Evolutionary conservation across 768 basidiomycete species (phyloP), one percentile per base, ranked within the genome.

Genomic region (Suillus americanus): DNA sequence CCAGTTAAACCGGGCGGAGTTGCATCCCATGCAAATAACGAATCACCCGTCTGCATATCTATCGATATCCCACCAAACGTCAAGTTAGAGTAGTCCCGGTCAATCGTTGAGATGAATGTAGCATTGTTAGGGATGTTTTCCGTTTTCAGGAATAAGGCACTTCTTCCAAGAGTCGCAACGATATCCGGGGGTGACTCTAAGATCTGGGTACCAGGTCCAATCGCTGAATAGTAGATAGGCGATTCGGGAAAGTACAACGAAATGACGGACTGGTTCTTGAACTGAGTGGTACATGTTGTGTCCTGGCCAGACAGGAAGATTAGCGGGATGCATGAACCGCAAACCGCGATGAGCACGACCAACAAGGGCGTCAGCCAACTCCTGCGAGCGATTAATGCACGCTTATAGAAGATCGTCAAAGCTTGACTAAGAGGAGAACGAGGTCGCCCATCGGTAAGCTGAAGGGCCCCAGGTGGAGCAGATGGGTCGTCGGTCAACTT

Each of bases 11-110:
- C 86, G 6, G 89, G 87, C 7, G 87, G 78, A 1, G 80, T 76
- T 2, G 86, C 88, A 72, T 92, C 88, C 89, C 90, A 93, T 30
- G 92, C 90, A 38, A 93, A 69, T 50, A 91, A 70, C 0, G 88
- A 76, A 13, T 81, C 72, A 0, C 83, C 82, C 0, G 83, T 81
- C 37, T 79, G 65, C 5, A 76, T 40, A 64, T 92, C 82, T 14
- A 91, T 69, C 0, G 91, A 91, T 33, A 93, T 74, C 37, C 92
- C 92, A 38, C 92, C 92, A 18, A 87, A 70, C 0, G 85, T 77
- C n/a, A 89, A 72, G 64, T 86, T 84, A 25, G 74, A 76, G 72
- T 84, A 88, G 56, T 86, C 76, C 53, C 81, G 75, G 35, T 79
- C 65, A 62, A 92, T 83, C 5, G 77, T 80, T 28, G 81, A 69